Base-by-base conservation (phyloP, 257 asterid species). In the Rauvolfia tetraphylla region DNA sequence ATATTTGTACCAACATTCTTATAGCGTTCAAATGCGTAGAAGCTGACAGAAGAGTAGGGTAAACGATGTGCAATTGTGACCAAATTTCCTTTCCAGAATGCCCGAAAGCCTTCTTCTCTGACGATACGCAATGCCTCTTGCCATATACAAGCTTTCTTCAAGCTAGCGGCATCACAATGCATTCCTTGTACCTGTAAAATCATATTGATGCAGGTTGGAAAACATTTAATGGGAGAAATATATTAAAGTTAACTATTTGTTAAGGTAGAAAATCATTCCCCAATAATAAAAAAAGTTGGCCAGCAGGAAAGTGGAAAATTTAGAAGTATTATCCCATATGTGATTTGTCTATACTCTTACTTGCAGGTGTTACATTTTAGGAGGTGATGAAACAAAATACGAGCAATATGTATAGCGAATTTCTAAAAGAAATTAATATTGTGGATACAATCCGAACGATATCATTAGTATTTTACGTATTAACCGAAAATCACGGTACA, bases 81-180 rank as follows among this genome's bases (percentile, higher is more conserved):
- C 88, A 92, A 87, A 83, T 90, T 92, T 41, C 97, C 97, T 81
- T 88, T 90, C 97, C 97, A 92, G 81, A 92, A 89, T 72, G 96
- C 97, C 34, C 92, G 79, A 78, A 85, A 78, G 36, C 97, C 97
- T 85, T 92, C 96, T 83, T 92, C 92, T 73, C 87, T 83, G 58
- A 84, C 88, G 73, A 92, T 89, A 51, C 88, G 84, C 48, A 86
- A 83, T 23, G 93, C 92, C 82, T 90, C 96, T 34, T 84, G 89
- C 91, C 88, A 92, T 80, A 92, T 87, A 73, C 87, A 85, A n/a
- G 92, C 88, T 71, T 86, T 90, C 56, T 80, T 88, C 75, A 92
- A 83, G 65, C 62, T 83, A 76, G 88, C 83, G 69, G 81, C 89
- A 82, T 83, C 85, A 41, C 92, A 49, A 73, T 89, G 95, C 96